A percentile compares a stretch with the other conserved stretches of the same genome.
Conservation (phyloP, 108 stramenopile species). For the Chaetoceros tenuissimus region DNA sequence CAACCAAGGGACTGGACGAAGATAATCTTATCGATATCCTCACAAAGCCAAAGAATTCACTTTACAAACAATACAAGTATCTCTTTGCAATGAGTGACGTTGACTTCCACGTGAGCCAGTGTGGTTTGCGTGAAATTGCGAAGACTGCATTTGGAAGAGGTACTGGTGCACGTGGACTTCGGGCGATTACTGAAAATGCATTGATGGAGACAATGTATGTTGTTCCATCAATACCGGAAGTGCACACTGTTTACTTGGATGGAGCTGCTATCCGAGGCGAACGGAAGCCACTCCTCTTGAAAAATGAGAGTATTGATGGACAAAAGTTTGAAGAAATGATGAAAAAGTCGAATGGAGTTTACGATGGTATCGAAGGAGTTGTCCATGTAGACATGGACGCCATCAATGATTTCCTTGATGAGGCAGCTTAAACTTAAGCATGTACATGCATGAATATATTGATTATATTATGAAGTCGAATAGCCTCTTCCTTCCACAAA, state of each 20-base stretch:
- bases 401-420: conserved; percentile 14
- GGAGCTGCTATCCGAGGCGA: conserved; percentile 80
- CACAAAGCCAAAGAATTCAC: conserved; percentile 92
- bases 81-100: conserved; percentile 93
- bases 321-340: conserved; percentile 62
- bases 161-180: conserved; percentile 93
- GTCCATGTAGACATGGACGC: conserved; percentile 36
- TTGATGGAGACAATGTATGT: conserved; percentile 94
- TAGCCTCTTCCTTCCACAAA: too few species aligned
- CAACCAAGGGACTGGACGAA: conserved; percentile 87
- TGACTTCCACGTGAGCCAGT: conserved; percentile 89
- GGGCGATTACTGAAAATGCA: conserved; percentile 89
- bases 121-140: conserved; percentile 86
- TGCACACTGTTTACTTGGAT: conserved; percentile 94
- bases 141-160: conserved; percentile 81
- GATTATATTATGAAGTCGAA: too few species aligned
- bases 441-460: too few species aligned
- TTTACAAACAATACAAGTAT: conserved; percentile 93
- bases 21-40: conserved; percentile 90
- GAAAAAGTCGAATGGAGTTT: conserved; percentile 35
- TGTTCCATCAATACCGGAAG: conserved; percentile 74
- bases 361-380: conserved; percentile 46
- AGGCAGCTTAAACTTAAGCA: conserved; percentile 34
- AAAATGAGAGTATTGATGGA: conserved; percentile 63
- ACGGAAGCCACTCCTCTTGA: conserved; percentile 70